Conservation (phyloP, 371 early-diverging fungal species). For the Apophysomyces trapeziformis region DNA sequence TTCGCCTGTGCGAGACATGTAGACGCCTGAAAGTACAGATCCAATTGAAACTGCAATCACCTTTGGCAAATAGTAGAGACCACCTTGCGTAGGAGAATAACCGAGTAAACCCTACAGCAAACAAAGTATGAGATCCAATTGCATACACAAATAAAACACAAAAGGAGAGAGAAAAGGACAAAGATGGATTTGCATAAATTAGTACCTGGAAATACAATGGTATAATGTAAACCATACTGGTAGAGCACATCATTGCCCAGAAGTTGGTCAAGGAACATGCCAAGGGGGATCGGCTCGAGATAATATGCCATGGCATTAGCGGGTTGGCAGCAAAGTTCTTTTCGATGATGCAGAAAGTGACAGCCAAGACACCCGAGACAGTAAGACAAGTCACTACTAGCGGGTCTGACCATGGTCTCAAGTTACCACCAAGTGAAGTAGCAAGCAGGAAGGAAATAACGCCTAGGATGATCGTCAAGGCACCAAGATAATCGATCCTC, state of each 20-base stretch:
- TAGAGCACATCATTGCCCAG: constrained; percentile 41
- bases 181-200: not conserved
- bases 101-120: constrained; percentile 35
- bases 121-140: not conserved
- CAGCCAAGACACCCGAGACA: constrained; percentile 47
- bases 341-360: constrained; percentile 62
- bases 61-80: constrained; percentile 47
- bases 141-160: not conserved
- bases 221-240: constrained; percentile 35
- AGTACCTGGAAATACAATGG: constrained; percentile 45
- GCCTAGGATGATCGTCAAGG: constrained; percentile 49
- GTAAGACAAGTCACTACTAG: constrained; percentile 58
- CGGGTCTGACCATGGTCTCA: constrained; percentile 65
- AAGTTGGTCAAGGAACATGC: constrained; percentile 44
- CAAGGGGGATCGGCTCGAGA: constrained; percentile 43
- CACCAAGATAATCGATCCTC: constrained; percentile 70
- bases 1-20: constrained; percentile 52
- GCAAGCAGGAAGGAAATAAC: constrained; percentile 63
- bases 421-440: constrained; percentile 68
- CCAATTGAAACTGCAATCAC: constrained; percentile 38
- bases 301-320: constrained; percentile 57
- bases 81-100: constrained; percentile 41
- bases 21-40: constrained; percentile 42
- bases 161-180: not conserved
- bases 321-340: constrained; percentile 63